A percentile compares a stretch with the other conserved stretches of the same genome.
phyloP scores from a whole-genome alignment of 1,284 basidiomycete species.

The Rhodotorula mucilaginosa region DNA sequence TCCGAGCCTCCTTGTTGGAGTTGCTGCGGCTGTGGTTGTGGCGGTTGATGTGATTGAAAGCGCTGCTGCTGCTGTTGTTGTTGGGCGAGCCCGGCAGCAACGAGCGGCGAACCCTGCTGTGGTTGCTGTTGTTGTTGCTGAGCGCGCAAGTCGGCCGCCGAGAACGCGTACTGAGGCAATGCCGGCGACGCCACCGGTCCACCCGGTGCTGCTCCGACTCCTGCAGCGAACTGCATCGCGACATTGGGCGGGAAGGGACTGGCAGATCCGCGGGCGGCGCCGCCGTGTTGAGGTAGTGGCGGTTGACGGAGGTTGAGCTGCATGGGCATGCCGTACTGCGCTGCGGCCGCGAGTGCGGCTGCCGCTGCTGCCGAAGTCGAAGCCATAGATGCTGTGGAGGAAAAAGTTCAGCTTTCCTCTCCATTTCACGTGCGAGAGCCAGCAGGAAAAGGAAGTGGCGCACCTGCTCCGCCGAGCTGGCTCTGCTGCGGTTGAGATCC shows the following conservation, averaged over 20 bases:
- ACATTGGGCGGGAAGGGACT: neutral
- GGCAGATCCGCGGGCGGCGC: neutral
- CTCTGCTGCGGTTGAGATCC: neutral
- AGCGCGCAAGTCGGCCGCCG: neutral
- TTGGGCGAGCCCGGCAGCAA: neutral
- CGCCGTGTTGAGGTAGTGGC: too few relatives aligned
- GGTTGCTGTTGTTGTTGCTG: neutral
- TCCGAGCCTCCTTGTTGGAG: neutral
- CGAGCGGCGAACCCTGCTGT: neutral
- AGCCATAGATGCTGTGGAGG: too few relatives aligned
- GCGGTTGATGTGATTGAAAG: neutral
- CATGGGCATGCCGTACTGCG: too few relatives aligned
- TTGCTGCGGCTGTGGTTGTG: neutral
- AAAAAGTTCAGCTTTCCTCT: too few relatives aligned
- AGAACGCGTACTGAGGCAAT: neutral
- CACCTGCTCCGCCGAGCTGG: too few relatives aligned
- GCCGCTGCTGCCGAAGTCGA: too few relatives aligned
- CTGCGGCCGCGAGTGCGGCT: too few relatives aligned
- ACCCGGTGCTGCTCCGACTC: too few relatives aligned
- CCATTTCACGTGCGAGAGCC: too few relatives aligned
- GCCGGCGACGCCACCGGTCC: neutral
- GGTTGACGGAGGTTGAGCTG: too few relatives aligned
- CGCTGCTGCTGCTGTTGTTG: neutral
- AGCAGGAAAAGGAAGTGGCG: neutral
- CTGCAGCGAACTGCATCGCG: too few relatives aligned